phyloP scores from a whole-genome alignment of 2,329 filamentous ascomycete genomes.

The Fusarium concolor region DNA sequence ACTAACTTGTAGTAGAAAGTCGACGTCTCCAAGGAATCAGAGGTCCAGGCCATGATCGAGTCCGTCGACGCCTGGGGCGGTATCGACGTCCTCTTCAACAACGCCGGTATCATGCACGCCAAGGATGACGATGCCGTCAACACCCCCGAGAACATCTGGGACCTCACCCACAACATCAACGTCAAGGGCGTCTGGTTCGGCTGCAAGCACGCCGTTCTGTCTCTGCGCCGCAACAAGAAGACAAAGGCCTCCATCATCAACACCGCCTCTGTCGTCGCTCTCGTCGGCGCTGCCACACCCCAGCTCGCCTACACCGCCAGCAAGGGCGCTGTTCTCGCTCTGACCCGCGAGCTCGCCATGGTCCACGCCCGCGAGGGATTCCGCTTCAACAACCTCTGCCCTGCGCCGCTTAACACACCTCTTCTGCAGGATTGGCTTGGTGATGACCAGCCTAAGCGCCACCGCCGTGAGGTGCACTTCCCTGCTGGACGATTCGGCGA shows the following conservation, averaged over 20 bases:
- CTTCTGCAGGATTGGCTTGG: constrained; percentile 94
- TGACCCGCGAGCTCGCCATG: constrained; percentile 91
- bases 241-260: constrained; percentile 86
- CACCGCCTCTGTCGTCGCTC: constrained; percentile 88
- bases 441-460: constrained; percentile 83
- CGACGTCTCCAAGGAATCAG: constrained; percentile 87
- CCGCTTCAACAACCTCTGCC: constrained; percentile 91
- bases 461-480: constrained; percentile 89
- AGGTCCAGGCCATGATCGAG: constrained; percentile 81
- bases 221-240: constrained; percentile 84
- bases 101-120: constrained; percentile 96
- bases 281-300: constrained; percentile 87
- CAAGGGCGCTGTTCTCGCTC: constrained; percentile 90
- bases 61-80: constrained; percentile 86
- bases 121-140: constrained; percentile 82
- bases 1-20: constrained; percentile 51
- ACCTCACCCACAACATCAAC: constrained; percentile 92
- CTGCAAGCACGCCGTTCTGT: constrained; percentile 88
- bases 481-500: constrained; percentile 89
- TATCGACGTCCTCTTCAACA: constrained; percentile 95
- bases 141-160: constrained; percentile 92
- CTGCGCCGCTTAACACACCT: constrained; percentile 91
- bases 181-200: constrained; percentile 99
- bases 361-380: constrained; percentile 90
- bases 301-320: constrained; percentile 94